Conservation (phyloP, 225 moss, liverwort and hornwort genomes). For the Marchantia paleacea region DNA sequence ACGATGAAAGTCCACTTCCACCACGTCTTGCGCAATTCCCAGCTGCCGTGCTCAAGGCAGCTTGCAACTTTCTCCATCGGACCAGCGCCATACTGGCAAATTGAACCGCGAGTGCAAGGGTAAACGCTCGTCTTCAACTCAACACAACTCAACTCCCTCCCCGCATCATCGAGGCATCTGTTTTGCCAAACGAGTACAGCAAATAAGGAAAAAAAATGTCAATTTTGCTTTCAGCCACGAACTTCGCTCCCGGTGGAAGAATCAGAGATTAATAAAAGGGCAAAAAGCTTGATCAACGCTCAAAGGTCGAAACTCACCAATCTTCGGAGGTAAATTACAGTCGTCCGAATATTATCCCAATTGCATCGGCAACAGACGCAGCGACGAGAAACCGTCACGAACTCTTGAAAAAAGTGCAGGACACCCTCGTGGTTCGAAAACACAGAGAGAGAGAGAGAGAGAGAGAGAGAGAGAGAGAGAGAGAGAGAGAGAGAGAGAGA, state of each 20-base stretch:
- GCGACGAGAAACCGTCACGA: slow-evolving; percentile 3
- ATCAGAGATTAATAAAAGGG: not conserved
- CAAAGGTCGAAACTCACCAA: not conserved
- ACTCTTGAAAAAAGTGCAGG: not conserved
- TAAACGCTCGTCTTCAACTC: slow-evolving; percentile 1
- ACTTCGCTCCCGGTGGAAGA: not conserved
- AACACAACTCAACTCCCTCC: slow-evolving; percentile 18
- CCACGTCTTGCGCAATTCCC: slow-evolving; percentile 34
- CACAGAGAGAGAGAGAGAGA: not conserved
- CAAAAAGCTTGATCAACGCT: not conserved
- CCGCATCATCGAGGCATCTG: slow-evolving; percentile 27
- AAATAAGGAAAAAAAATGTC: not conserved
- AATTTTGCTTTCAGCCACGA: not conserved
- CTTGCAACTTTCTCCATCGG: slow-evolving; percentile 68
- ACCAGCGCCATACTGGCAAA: slow-evolving; percentile 56
- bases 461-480: not conserved
- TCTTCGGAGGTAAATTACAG: not conserved
- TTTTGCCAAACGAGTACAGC: not conserved
- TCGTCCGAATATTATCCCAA: not conserved
- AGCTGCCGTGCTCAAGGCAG: slow-evolving; percentile 41
- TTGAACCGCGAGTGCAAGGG: slow-evolving; percentile 9
- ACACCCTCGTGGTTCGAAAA: not conserved
- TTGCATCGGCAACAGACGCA: slow-evolving; percentile 4
- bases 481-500: not conserved
- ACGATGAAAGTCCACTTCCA: slow-evolving; percentile 37